Evolutionary conservation across 305 asterid species (phyloP), one percentile per base, ranked within the genome.

Genomic region (Fraxinus paxiana): DNA sequence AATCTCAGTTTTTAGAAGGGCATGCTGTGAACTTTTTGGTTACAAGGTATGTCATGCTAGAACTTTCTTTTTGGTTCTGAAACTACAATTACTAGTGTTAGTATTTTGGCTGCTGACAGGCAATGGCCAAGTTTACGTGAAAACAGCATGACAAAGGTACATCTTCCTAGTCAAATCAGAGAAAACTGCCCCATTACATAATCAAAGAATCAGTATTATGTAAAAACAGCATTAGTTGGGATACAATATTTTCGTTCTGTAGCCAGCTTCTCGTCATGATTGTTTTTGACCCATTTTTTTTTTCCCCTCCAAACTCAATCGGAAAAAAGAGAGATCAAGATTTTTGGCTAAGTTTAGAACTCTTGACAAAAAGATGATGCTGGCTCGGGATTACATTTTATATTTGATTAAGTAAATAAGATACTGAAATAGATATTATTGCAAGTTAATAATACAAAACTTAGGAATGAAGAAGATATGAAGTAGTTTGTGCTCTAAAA

Each of bases 11-110:
- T 95, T 95, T 85, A 89, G 99, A 87, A 91, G 97, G 86, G 99
- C 99, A 31, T 95, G 98, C 91, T 94, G 98, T 85, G 99, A 92
- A 83, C 98, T 94, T 81, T 96, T 96, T 85, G 99, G 98, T 85
- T 96, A 96, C 89, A 92, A 96, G 99, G 98, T 96, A 92, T 75
- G 37, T 13, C 75, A 77, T 86, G 69, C 79, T 81, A 38, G 15
- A 69, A 33, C 81, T 76, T 71, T 79, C 43, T 73, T 77, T 65
- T 56, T 83, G 54, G 24, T 79, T 77, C 76, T 61, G 46, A 61
- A 75, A 34, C 59, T 77, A 17, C 31, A 5, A 24, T 83, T 77
- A 46, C 67, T 75, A 37, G 30, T 63, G 56, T 74, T 75, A 56
- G 17, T 63, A 35, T 80, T 76, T 78, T 31, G 38, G 79, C 31